Percentiles rank a stretch among this genome's conserved stretches.
Conservation (phyloP, 768 basidiomycete species). For the Termitomyces sp. region DNA sequence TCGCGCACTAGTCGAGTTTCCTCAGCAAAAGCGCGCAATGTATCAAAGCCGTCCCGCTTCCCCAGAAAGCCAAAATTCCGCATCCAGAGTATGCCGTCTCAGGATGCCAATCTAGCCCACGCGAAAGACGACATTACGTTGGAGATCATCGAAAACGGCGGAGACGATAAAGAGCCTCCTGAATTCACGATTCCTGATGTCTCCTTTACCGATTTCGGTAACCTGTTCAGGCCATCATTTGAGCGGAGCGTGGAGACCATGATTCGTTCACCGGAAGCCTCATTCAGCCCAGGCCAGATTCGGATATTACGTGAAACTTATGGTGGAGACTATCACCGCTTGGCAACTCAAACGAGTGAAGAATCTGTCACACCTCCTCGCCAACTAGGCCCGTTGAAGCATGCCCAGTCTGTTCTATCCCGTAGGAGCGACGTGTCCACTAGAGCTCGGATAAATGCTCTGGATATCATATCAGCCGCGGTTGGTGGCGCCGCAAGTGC, state of each 20-base stretch:
- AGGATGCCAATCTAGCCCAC: not conserved
- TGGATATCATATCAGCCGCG: conserved; percentile 29
- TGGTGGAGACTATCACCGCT: conserved; percentile 49
- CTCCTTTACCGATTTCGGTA: conserved; percentile 18
- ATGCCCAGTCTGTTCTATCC: conserved; percentile 38
- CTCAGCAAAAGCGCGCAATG: not conserved
- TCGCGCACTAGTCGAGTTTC: not conserved
- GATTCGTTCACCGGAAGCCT: not conserved
- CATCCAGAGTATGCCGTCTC: not conserved
- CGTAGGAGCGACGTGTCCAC: conserved; percentile 37
- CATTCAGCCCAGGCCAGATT: conserved; percentile 1
- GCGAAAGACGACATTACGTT: conserved; percentile 14
- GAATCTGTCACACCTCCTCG: conserved; percentile 22
- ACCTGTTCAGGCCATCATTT: conserved; percentile 15
- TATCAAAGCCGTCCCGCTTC: not conserved
- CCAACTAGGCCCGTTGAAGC: conserved; percentile 34
- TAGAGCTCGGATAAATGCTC: conserved; percentile 29
- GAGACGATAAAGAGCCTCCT: conserved; percentile 14
- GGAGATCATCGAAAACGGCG: conserved; percentile 16
- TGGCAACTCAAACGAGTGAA: conserved; percentile 24
- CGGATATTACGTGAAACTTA: conserved; percentile 19
- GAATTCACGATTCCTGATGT: conserved; percentile 18
- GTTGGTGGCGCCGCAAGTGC: conserved; percentile 1
- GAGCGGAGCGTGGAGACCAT: conserved; percentile 1
- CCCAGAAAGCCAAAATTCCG: not conserved